Percentiles rank a stretch among this genome's conserved stretches.
Conservation (phyloP, 768 basidiomycete species). For the Phylloporus arenicola region DNA sequence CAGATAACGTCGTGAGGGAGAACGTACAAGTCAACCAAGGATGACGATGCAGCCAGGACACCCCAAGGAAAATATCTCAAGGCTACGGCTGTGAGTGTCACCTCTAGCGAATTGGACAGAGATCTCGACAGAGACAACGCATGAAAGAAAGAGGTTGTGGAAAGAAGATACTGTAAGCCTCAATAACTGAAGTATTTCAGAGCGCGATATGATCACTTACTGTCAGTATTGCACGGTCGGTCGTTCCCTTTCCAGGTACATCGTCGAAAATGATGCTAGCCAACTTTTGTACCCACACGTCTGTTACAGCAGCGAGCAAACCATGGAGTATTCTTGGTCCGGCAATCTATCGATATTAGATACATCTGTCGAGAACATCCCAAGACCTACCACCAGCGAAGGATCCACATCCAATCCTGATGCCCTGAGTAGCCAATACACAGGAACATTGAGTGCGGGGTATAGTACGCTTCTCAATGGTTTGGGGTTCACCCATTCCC, state of each 20-base stretch:
- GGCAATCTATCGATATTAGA: constrained; percentile 44
- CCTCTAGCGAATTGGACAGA: constrained; percentile 90
- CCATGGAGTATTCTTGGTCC: constrained; percentile 78
- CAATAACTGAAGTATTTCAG: neutral
- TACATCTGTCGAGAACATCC: neutral
- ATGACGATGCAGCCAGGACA: constrained; percentile 27
- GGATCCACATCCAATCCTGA: constrained; percentile 47
- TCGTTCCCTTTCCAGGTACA: constrained; percentile 33
- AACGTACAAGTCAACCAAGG: constrained; percentile 18
- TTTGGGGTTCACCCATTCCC: constrained; percentile 80
- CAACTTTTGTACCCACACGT: constrained; percentile 65
- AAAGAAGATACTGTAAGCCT: constrained; percentile 60
- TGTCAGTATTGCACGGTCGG: constrained; percentile 39
- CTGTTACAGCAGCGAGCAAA: constrained; percentile 70
- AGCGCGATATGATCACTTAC: constrained; percentile 42
- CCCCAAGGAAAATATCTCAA: constrained; percentile 76
- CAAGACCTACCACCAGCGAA: constrained; percentile 54
- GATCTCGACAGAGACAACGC: constrained; percentile 79
- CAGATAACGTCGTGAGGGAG: neutral
- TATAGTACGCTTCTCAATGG: constrained; percentile 81
- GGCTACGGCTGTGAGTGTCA: constrained; percentile 75
- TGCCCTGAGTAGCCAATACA: constrained; percentile 66
- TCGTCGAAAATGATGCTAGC: constrained; percentile 53
- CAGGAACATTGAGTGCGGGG: constrained; percentile 72
- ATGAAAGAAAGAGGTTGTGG: constrained; percentile 85